Percentiles rank a stretch among this genome's conserved stretches.
These are phyloP conservation scores for Pharnaceum exiguum DNA, from an alignment of 148 eudicot species.

Conservation along the genomic window DNA sequence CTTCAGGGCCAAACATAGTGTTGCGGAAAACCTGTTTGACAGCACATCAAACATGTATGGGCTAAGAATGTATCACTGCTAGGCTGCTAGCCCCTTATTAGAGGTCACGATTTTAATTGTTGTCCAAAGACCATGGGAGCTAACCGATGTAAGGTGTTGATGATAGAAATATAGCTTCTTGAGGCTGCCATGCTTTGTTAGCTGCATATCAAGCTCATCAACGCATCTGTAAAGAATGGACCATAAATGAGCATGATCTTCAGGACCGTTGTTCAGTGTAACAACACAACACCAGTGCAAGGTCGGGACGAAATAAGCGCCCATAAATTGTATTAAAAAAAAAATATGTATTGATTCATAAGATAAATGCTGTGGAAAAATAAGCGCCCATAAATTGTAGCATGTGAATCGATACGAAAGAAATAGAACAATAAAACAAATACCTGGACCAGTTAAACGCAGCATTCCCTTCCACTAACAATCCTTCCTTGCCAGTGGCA, in stretches of 20 bases:
- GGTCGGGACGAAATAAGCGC: background rate
- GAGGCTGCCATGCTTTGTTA: slow-evolving; percentile 90
- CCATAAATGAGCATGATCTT: background rate
- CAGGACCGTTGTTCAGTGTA: background rate
- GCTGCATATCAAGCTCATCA: slow-evolving; percentile 93
- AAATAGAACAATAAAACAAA: background rate
- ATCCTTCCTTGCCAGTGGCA: slow-evolving; percentile 97
- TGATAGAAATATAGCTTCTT: slow-evolving; percentile 96
- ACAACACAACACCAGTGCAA: background rate
- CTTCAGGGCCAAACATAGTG: slow-evolving; percentile 99
- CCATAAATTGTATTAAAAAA: too few species aligned
- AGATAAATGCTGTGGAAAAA: too few species aligned
- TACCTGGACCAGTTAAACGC: slow-evolving; percentile 98
- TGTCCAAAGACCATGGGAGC: too few species aligned
- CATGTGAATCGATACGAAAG: background rate
- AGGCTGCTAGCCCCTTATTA: too few species aligned
- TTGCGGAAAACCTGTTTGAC: slow-evolving; percentile 83
- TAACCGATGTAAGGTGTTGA: slow-evolving; percentile 94
- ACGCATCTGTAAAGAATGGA: slow-evolving; percentile 64
- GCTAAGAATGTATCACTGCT: too few species aligned
- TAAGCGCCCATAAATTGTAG: too few species aligned
- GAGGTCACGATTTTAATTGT: too few species aligned
- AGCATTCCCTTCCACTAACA: slow-evolving; percentile 93
- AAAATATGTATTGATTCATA: too few species aligned
- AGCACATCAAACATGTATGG: slow-evolving; percentile 7